Evolutionary conservation across 2,329 filamentous ascomycete species (phyloP).

Genomic region (Pseudogymnoascus destructans): DNA sequence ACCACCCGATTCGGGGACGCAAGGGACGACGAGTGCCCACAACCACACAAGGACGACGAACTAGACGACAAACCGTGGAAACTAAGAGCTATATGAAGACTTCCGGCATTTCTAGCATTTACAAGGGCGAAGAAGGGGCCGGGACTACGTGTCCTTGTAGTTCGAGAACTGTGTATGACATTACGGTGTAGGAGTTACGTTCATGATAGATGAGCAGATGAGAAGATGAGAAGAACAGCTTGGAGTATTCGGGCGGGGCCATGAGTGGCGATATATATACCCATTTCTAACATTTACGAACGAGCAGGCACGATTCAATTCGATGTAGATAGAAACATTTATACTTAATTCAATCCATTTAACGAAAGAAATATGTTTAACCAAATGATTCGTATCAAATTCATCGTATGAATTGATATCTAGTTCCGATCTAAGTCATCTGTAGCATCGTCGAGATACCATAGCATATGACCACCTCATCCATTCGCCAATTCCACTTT

Average conservation of each 20-base stretch:
- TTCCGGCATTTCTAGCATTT: background rate
- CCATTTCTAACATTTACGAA: constrained; percentile 4
- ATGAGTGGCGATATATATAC: constrained; percentile 3
- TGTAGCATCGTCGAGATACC: background rate
- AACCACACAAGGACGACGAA: background rate
- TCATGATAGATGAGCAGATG: constrained; percentile 1
- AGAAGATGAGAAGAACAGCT: background rate
- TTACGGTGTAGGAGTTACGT: background rate
- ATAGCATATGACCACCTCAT: background rate
- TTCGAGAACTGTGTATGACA: background rate
- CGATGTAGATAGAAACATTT: background rate
- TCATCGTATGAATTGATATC: background rate
- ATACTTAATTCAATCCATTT: constrained; percentile 4
- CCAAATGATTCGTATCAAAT: background rate
- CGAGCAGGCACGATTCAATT: background rate
- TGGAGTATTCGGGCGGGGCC: constrained; percentile 2
- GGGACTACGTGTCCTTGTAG: background rate
- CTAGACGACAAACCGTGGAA: background rate
- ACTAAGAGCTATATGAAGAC: background rate
- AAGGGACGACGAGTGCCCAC: background rate
- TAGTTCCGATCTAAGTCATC: background rate
- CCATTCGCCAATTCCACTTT: background rate
- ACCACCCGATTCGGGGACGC: background rate
- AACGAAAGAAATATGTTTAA: background rate
- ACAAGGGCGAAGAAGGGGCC: background rate